Conservation (phyloP, 2,329 filamentous ascomycete species). For the Cucurbitaria berberidis region DNA sequence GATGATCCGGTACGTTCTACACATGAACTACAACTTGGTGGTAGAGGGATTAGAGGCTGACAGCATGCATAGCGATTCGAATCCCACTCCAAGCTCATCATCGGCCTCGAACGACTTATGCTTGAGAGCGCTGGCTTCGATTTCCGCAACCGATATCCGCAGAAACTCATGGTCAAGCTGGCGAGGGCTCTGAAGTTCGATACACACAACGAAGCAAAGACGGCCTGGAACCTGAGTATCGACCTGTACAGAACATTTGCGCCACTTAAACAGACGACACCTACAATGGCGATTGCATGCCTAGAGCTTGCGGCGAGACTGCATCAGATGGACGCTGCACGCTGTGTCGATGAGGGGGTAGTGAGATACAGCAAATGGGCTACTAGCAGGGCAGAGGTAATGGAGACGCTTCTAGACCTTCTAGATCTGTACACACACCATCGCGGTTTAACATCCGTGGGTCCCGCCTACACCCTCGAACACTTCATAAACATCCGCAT, state of each 20-base stretch:
- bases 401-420: slow-evolving; percentile 84
- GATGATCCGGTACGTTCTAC: slow-evolving; percentile 74
- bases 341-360: slow-evolving; percentile 52
- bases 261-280: slow-evolving; percentile 85
- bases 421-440: slow-evolving; percentile 93
- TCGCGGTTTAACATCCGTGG: slow-evolving; percentile 74
- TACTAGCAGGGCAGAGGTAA: slow-evolving; percentile 54
- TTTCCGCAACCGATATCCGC: slow-evolving; percentile 86
- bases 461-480: slow-evolving; percentile 73
- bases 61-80: slow-evolving; percentile 74
- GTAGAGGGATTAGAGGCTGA: background rate
- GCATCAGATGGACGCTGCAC: slow-evolving; percentile 61
- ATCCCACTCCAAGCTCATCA: slow-evolving; percentile 75
- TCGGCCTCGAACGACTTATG: slow-evolving; percentile 89
- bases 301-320: slow-evolving; percentile 81
- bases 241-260: slow-evolving; percentile 94
- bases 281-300: slow-evolving; percentile 82
- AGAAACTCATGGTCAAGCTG: slow-evolving; percentile 83
- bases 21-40: background rate
- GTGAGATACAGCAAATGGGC: slow-evolving; percentile 56
- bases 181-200: slow-evolving; percentile 65
- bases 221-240: slow-evolving; percentile 81
- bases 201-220: slow-evolving; percentile 63
- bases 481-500: slow-evolving; percentile 88
- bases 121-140: slow-evolving; percentile 94